These are phyloP conservation scores for Talaromyces sp. DNA, from an alignment of 2,329 filamentous ascomycete genomes.

Conservation along the genomic window DNA sequence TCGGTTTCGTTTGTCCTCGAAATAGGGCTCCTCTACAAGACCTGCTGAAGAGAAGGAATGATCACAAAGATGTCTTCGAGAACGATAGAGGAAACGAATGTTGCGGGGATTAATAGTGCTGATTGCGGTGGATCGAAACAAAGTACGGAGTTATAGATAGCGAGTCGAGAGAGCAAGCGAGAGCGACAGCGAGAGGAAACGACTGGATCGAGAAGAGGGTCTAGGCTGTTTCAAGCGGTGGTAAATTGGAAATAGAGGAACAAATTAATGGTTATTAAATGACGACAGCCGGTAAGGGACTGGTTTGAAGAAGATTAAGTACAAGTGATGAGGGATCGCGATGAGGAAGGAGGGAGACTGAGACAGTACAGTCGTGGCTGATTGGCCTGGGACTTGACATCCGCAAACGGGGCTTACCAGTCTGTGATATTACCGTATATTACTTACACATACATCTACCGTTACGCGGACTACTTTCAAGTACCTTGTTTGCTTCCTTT, in stretches of 20 bases:
- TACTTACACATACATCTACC: neutral
- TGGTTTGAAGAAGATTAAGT: slow-evolving; percentile 7
- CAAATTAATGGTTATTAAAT: neutral
- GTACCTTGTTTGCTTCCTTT: too few species aligned
- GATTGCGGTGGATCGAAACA: neutral
- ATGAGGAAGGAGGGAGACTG: slow-evolving; percentile 14
- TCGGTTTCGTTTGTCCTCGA: neutral
- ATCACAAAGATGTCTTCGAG: neutral
- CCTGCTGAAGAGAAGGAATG: neutral
- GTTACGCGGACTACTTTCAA: too few species aligned
- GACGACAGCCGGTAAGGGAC: neutral
- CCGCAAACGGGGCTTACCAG: neutral
- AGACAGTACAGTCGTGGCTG: slow-evolving; percentile 9
- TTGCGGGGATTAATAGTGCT: neutral
- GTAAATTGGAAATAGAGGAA: neutral
- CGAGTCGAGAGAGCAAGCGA: slow-evolving; percentile 17
- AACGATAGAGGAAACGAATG: slow-evolving; percentile 2
- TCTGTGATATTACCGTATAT: neutral
- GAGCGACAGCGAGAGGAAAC: slow-evolving; percentile 11
- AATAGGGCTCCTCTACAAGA: neutral
- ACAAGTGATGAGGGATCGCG: slow-evolving; percentile 13
- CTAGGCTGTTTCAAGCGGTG: neutral
- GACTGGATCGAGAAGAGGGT: neutral
- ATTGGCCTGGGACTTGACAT: slow-evolving; percentile 15
- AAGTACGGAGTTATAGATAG: neutral